Evolutionary conservation across 345 rosid genomes (phyloP).

Genomic region (Passiflora organensis): DNA sequence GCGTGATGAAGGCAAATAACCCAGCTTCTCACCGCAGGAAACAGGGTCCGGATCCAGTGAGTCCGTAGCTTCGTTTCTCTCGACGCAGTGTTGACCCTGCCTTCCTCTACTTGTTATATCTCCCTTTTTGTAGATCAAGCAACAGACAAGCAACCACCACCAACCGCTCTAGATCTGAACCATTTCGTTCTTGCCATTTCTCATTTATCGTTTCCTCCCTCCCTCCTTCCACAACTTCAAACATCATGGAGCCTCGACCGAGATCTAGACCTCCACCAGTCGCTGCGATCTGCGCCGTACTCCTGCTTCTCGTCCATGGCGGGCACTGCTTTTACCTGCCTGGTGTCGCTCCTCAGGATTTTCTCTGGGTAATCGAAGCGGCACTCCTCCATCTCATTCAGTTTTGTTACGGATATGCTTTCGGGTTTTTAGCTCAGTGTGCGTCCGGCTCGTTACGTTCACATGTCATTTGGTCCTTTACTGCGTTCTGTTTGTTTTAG

Average conservation of each 20-base stretch:
- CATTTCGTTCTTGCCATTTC: neutral
- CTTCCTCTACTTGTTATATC: neutral
- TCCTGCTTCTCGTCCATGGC: constrained; percentile 42
- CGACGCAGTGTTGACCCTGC: neutral
- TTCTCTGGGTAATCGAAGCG: constrained; percentile 49
- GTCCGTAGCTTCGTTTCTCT: neutral
- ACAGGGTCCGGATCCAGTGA: neutral
- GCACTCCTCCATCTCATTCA: neutral
- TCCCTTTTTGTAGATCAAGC: neutral
- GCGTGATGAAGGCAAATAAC: neutral
- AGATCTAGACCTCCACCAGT: constrained; percentile 17
- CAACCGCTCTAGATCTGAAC: constrained; percentile 26
- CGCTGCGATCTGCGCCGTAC: constrained; percentile 16
- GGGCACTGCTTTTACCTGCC: constrained; percentile 86
- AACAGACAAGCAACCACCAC: constrained; percentile 2
- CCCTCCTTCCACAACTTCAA: neutral
- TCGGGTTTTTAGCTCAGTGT: neutral
- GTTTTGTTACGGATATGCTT: constrained; percentile 3
- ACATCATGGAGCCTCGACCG: constrained; percentile 36
- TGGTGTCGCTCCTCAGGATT: constrained; percentile 95
- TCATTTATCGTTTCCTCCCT: too few relatives aligned
- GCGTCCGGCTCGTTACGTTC: neutral
- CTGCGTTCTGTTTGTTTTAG: neutral
- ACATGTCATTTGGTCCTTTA: neutral
- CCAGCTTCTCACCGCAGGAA: neutral